These are phyloP conservation scores for Claviceps pazoutovae DNA, from an alignment of 2,329 filamentous ascomycete species.

Conservation along the genomic window DNA sequence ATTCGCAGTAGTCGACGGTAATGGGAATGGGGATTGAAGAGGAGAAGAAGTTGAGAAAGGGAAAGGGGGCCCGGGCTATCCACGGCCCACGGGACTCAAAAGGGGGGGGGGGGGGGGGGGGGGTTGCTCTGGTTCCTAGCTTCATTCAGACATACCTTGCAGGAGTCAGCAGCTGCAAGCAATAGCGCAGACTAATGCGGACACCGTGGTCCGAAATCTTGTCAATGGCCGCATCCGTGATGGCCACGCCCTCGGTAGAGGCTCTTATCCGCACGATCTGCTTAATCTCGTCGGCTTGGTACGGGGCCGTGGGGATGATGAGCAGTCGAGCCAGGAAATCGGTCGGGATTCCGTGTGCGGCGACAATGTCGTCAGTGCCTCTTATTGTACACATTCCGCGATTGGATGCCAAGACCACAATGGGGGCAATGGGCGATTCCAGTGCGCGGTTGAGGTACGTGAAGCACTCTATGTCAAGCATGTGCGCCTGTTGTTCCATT, in stretches of 20 bases:
- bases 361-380: slow-evolving; percentile 67
- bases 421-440: slow-evolving; percentile 86
- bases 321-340: slow-evolving; percentile 89
- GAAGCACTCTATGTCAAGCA: slow-evolving; percentile 99
- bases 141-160: slow-evolving; percentile 42
- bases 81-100: no score
- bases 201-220: slow-evolving; percentile 79
- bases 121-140: not conserved
- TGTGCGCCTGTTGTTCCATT: slow-evolving; percentile 58
- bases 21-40: not conserved
- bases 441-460: slow-evolving; percentile 98
- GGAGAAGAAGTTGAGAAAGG: not conserved
- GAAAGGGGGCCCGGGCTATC: not conserved
- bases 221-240: slow-evolving; percentile 72
- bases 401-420: slow-evolving; percentile 95
- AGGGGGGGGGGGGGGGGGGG: not conserved
- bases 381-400: slow-evolving; percentile 87
- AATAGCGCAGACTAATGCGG: slow-evolving; percentile 82
- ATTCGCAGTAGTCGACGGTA: not conserved
- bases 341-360: slow-evolving; percentile 84
- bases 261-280: slow-evolving; percentile 78
- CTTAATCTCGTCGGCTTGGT: slow-evolving; percentile 79
- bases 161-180: slow-evolving; percentile 78
- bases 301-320: slow-evolving; percentile 89
- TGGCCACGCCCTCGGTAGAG: slow-evolving; percentile 63